Evolutionary conservation across 257 asterid species (phyloP), one percentile per base, ranked within the genome.

Genomic region (Solanum pinnatisectum): DNA sequence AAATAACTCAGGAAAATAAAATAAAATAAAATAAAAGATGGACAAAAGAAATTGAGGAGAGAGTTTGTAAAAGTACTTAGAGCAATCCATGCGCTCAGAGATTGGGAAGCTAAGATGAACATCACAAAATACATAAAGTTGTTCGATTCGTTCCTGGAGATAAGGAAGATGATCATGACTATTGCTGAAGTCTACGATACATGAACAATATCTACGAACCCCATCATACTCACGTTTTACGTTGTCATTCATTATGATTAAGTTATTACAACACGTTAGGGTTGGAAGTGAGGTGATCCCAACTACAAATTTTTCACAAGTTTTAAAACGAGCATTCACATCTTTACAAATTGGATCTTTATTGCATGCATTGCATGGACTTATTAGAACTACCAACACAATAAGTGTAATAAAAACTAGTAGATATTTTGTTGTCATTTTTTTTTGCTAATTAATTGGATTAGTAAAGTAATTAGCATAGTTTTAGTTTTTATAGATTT

Each of bases 51-150:
- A 32, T 15, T 15, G 8, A 15, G 27, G 20, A 32, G 77, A 71
- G 14, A 4, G 32, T 44, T 6, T 1, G 2, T 73, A 20, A 78
- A 40, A 77, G 1, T 36, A 86, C 90, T 25, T 71, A 3, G 77
- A 79, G 83, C 89, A 89, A 63, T 89, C 85, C 89, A 86, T 79
- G 23, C 42, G 84, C 5, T 89, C 89, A 14, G 89, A 86, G 35
- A 89, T 89, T 5, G 90, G 90, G n/a, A 89, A 89, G 67, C 87
- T 86, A 33, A 86, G 89, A 25, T 89, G 87, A 67, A 89, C 42
- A 49, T 59, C 39, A 5, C 89, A 89, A 18, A 6, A 39, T 44
- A 52, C 8, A 42, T n/a, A 35, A n/a, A 36, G 76, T 68, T 68
- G 37, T 60, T 18, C 68, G 15, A 88, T 86, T 25, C 88, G 86